Evolutionary conservation across 192 early-diverging fungal species (phyloP), one percentile per base, ranked within the genome.

Genomic region (Geranomyces variabilis): DNA sequence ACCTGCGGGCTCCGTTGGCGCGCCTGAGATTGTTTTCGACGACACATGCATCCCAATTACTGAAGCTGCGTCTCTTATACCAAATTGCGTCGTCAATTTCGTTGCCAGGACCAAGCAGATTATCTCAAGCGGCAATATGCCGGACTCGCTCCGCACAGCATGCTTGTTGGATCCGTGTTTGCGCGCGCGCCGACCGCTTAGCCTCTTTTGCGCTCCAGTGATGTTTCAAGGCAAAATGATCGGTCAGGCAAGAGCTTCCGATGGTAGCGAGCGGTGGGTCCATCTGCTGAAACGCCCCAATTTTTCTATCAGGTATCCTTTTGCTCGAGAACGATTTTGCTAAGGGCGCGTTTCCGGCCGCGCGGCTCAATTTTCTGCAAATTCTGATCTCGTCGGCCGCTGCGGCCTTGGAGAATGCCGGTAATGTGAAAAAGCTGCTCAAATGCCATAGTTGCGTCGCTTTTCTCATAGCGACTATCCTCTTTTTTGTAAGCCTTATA

Each of bases 191-290:
- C 13, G 30, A 6, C 67, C 67, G 31, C 46, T 36, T 2, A 41
- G 30, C 34, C 36, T 56, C 2, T 36, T 59, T 24, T 69, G 67
- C 36, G 41, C 56, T 9, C 67, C 67, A 26, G 51, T 69, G 19
- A 10, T 69, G 21, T 58, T 34, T 19, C 67, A 69, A 36, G 55
- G 67, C 12, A 56, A 69, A 69, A 56, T 69, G 67, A 69, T 55
- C 6, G 67, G 55, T 67, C 10, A 31, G 49, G 15, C 36, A 10
- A 41, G 36, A 41, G 3, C 36, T 3, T 41, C 10, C n/a, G n/a
- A n/a, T n/a, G n/a, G n/a, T n/a, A n/a, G n/a, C n/a, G n/a, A n/a
- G n/a, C n/a, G n/a, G 59, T 28, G 3, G 19, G 26, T 34, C 8
- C 31, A 36, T 45, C 31, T 19, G n/a, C n/a, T 65, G 10, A 41